These are phyloP conservation scores for Kazachstania kunashirensis DNA, from an alignment of 805 yeast species.

Conservation along the genomic window DNA sequence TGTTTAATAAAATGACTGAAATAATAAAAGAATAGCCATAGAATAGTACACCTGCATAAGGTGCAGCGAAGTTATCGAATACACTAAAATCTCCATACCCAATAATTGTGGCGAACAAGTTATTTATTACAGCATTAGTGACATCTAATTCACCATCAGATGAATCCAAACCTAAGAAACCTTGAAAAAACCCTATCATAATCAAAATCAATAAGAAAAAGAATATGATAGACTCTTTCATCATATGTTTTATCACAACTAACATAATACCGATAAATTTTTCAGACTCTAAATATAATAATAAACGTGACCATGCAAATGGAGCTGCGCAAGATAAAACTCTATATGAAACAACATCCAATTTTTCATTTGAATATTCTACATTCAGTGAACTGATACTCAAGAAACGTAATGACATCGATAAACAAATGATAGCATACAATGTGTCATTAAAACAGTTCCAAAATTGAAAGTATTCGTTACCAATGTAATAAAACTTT, in stretches of 20 bases:
- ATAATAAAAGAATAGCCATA: conserved; percentile 71
- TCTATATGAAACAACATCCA: conserved; percentile 56
- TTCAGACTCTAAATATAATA: conserved; percentile 68
- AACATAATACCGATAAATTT: conserved; percentile 83
- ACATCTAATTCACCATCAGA: conserved; percentile 79
- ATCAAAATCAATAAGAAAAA: conserved; percentile 64
- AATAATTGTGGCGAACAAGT: conserved; percentile 60
- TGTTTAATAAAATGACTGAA: conserved; percentile 66
- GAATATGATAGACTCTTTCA: conserved; percentile 78
- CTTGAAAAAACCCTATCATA: conserved; percentile 74
- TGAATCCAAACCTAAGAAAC: conserved; percentile 76
- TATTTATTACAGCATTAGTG: conserved; percentile 51
- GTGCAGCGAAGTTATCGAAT: conserved; percentile 66
- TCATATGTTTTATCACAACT: conserved; percentile 74
- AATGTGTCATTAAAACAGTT: conserved; percentile 65
- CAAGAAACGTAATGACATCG: conserved; percentile 46
- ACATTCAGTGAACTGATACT: conserved; percentile 25
- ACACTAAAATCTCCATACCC: conserved; percentile 67
- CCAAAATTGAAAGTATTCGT: conserved; percentile 64
- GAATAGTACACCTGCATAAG: conserved; percentile 73
- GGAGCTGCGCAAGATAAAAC: conserved; percentile 76
- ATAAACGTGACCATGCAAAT: conserved; percentile 71
- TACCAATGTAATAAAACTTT: conserved; percentile 71
- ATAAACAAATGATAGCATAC: conserved; percentile 44
- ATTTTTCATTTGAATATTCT: conserved; percentile 20